These are phyloP conservation scores for Omphalotus olearius DNA, from an alignment of 1,284 basidiomycete species.

Conservation along the genomic window DNA sequence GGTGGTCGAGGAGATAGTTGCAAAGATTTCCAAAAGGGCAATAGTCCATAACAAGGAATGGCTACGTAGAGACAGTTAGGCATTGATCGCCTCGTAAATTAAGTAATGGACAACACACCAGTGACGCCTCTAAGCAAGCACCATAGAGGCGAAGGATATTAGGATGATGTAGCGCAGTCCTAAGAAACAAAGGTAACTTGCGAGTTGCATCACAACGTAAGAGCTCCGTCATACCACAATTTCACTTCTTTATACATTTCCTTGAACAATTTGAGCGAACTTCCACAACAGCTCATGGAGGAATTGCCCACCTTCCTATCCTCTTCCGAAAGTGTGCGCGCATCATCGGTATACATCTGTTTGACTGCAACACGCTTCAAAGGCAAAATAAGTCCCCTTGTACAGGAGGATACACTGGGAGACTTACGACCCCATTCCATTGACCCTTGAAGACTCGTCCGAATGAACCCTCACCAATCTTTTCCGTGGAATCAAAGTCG, in stretches of 20 bases:
- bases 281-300: background rate
- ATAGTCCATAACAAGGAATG: background rate
- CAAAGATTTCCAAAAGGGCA: background rate
- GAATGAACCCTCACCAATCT: background rate
- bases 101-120: background rate
- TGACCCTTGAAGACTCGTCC: background rate
- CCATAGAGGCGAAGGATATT: background rate
- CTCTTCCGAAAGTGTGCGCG: background rate
- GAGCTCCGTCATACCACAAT: background rate
- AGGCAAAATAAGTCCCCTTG: background rate
- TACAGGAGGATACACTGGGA: background rate
- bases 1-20: background rate
- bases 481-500: background rate
- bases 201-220: background rate
- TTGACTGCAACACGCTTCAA: background rate
- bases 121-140: background rate
- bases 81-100: background rate
- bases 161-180: background rate
- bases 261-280: background rate
- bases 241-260: background rate
- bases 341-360: background rate
- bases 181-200: background rate
- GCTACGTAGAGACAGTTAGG: background rate
- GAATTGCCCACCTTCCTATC: background rate
- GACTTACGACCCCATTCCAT: background rate